Conservation (phyloP, 164 flowering plant genomes). For the Vitis cinerea region DNA sequence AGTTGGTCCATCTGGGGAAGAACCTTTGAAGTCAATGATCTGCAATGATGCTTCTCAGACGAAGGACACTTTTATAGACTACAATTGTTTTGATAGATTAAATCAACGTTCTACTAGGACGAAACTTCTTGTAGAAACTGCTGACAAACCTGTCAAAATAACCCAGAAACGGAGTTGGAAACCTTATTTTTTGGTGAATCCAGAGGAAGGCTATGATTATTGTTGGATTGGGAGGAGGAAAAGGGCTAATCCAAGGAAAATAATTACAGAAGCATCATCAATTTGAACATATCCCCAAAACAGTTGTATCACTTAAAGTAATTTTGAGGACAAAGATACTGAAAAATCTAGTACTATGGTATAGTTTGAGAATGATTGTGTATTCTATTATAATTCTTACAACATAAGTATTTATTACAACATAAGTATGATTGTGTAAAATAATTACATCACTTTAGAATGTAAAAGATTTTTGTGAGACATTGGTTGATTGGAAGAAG, state of each 20-base stretch:
- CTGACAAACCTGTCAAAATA: background rate
- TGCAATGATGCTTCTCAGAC: slow-evolving; percentile 26
- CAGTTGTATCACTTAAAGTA: background rate
- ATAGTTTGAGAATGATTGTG: background rate
- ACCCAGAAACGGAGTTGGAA: slow-evolving; percentile 33
- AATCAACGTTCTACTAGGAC: slow-evolving; percentile 8
- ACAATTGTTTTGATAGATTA: slow-evolving; percentile 12
- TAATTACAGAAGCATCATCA: too few relatives aligned
- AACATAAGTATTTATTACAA: too few relatives aligned
- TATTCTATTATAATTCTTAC: background rate
- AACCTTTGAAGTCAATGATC: slow-evolving; percentile 16
- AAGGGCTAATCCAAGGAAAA: slow-evolving; percentile 3
- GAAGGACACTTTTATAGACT: slow-evolving; percentile 10
- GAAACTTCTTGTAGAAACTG: slow-evolving; percentile 10
- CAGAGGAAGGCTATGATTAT: slow-evolving; percentile 39
- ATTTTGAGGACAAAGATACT: too few relatives aligned
- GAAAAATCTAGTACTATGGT: too few relatives aligned
- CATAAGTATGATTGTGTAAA: too few relatives aligned
- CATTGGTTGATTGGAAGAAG: slow-evolving; percentile 33
- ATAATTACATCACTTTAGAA: background rate
- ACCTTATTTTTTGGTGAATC: slow-evolving; percentile 32
- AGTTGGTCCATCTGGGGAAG: slow-evolving; percentile 20
- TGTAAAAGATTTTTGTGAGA: slow-evolving; percentile 9
- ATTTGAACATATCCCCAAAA: too few relatives aligned
- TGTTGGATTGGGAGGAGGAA: slow-evolving; percentile 16